A percentile compares a stretch with the other conserved stretches of the same genome.
Conservation (phyloP, 805 yeast genomes). For the Lachancea waltii region DNA sequence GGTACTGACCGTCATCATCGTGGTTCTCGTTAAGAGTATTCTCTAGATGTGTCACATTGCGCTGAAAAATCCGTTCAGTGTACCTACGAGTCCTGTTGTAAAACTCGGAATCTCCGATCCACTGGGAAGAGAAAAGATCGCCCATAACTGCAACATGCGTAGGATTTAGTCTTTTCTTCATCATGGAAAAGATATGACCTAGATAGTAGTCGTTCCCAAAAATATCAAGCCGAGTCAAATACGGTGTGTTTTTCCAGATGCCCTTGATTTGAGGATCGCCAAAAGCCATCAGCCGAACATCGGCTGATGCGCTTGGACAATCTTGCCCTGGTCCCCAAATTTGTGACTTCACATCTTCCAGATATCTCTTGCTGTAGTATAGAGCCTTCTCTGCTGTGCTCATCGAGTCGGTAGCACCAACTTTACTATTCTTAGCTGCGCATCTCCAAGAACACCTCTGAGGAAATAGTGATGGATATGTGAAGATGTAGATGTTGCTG, state of each 20-base stretch:
- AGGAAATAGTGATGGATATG: constrained; percentile 62
- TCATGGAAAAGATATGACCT: constrained; percentile 70
- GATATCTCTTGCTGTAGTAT: constrained; percentile 27
- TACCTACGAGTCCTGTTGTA: constrained; percentile 71
- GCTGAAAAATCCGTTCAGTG: constrained; percentile 62
- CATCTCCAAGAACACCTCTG: constrained; percentile 55
- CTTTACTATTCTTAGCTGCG: not conserved
- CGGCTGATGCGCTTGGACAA: constrained; percentile 26
- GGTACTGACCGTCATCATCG: constrained; percentile 24
- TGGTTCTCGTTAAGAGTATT: constrained; percentile 34
- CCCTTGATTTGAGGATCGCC: constrained; percentile 99
- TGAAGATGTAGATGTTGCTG: constrained; percentile 60
- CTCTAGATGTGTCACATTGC: constrained; percentile 50
- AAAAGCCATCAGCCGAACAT: constrained; percentile 67
- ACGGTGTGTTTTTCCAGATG: constrained; percentile 62
- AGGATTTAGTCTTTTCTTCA: constrained; percentile 62
- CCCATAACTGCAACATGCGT: constrained; percentile 86
- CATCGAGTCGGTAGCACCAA: constrained; percentile 10
- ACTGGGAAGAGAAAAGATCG: constrained; percentile 86
- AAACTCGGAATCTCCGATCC: constrained; percentile 88
- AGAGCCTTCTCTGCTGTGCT: constrained; percentile 18
- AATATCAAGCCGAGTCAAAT: constrained; percentile 71
- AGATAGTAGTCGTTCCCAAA: constrained; percentile 85
- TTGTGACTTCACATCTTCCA: constrained; percentile 26
- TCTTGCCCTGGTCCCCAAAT: constrained; percentile 1